Conservation (phyloP, 169 alveolate species). For the Sarcocystis neurona region DNA sequence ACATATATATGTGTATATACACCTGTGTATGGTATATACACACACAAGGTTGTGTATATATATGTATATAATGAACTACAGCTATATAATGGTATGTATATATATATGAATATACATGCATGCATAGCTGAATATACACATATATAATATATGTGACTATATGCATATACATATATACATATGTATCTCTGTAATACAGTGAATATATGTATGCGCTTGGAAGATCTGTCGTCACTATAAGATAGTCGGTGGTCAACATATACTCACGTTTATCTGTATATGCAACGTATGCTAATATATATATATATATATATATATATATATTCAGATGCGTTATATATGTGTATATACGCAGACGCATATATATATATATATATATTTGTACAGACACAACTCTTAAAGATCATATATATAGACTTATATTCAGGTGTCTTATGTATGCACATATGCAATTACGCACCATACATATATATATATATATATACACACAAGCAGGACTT, state of each 20-base stretch:
- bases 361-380: background rate
- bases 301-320: background rate
- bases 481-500: background rate
- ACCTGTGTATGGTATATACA: no score
- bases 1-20: background rate
- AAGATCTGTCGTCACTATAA: background rate
- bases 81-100: background rate
- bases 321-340: background rate
- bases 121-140: background rate
- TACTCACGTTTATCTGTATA: background rate
- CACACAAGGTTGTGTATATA: no score
- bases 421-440: background rate
- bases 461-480: background rate
- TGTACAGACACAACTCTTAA: background rate
- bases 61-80: no score
- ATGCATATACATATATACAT: background rate
- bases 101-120: background rate
- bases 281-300: background rate
- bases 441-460: background rate
- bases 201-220: background rate
- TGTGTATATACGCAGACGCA: background rate
- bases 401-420: no score
- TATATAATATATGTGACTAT: no score
- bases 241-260: background rate
- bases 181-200: background rate